These are phyloP conservation scores for Coemansia sp. DNA, from an alignment of 371 early-diverging fungal species.

Conservation along the genomic window DNA sequence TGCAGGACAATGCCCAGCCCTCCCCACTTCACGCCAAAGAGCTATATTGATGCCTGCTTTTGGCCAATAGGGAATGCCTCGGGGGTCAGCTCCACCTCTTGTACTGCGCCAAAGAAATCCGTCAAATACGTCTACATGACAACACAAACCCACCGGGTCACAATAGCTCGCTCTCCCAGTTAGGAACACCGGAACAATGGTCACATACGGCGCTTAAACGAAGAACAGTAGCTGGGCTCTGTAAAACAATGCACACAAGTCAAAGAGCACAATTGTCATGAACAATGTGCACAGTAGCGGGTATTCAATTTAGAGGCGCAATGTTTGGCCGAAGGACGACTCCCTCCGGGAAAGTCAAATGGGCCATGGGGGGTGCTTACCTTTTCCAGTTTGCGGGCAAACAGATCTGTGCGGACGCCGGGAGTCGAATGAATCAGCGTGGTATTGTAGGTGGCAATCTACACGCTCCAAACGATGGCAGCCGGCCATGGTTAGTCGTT, in stretches of 20 bases:
- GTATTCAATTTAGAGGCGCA: background rate
- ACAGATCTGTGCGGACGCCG: constrained; percentile 80
- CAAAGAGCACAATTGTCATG: constrained; percentile 7
- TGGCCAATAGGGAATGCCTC: constrained; percentile 46
- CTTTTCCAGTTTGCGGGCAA: constrained; percentile 64
- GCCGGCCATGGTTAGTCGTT: background rate
- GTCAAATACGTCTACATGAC: constrained; percentile 57
- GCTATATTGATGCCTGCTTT: background rate
- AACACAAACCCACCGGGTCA: background rate
- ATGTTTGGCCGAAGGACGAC: background rate
- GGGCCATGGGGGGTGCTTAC: constrained; percentile 33
- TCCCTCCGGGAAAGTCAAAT: too few species aligned
- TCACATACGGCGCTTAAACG: background rate
- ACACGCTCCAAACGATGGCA: background rate
- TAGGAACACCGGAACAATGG: background rate
- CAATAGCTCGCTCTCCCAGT: background rate
- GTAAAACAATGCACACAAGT: background rate
- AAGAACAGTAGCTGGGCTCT: background rate
- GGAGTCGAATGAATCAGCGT: constrained; percentile 75
- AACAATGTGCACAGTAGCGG: background rate
- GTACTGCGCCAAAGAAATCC: constrained; percentile 94
- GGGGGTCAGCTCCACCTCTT: constrained; percentile 76
- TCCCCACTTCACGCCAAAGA: background rate
- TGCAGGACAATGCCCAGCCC: background rate
- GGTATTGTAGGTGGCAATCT: constrained; percentile 67